Evolutionary conservation across 306 rosid genomes (phyloP).

Genomic region (Cucurbita pepo): DNA sequence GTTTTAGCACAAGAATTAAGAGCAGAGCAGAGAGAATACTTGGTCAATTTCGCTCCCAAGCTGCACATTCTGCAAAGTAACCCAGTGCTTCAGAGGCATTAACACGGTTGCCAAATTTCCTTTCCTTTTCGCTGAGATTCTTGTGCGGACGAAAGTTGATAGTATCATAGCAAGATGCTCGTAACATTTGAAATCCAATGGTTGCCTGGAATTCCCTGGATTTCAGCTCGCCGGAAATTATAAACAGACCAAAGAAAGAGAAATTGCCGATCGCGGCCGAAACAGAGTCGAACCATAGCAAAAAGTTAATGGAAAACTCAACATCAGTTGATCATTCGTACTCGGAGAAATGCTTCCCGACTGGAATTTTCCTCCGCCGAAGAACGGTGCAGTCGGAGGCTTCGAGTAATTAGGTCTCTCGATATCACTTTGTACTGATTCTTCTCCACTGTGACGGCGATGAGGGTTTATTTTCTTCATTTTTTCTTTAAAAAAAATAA

Average conservation of each 20-base stretch:
- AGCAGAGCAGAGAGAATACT: constrained; percentile 27
- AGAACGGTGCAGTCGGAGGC: background rate
- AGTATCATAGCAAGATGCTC: background rate
- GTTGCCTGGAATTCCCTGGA: background rate
- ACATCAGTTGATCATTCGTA: background rate
- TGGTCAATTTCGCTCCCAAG: constrained; percentile 12
- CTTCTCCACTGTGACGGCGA: background rate
- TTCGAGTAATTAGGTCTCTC: background rate
- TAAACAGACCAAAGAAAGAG: background rate
- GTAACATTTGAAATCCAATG: background rate
- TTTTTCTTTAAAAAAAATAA: no score
- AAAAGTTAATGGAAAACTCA: background rate
- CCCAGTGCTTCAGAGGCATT: background rate
- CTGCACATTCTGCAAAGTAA: constrained; percentile 8
- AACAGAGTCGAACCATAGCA: background rate
- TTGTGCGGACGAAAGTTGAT: background rate
- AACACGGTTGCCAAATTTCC: background rate
- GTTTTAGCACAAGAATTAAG: constrained; percentile 42
- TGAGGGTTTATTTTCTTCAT: background rate
- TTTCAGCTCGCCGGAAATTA: background rate
- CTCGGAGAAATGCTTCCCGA: background rate
- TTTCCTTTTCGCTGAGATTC: background rate
- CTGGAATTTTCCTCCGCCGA: background rate
- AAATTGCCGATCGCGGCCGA: background rate
- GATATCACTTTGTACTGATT: background rate